Evolutionary conservation across 768 basidiomycete species (phyloP).

Genomic region (Paxillus ammoniavirescens): DNA sequence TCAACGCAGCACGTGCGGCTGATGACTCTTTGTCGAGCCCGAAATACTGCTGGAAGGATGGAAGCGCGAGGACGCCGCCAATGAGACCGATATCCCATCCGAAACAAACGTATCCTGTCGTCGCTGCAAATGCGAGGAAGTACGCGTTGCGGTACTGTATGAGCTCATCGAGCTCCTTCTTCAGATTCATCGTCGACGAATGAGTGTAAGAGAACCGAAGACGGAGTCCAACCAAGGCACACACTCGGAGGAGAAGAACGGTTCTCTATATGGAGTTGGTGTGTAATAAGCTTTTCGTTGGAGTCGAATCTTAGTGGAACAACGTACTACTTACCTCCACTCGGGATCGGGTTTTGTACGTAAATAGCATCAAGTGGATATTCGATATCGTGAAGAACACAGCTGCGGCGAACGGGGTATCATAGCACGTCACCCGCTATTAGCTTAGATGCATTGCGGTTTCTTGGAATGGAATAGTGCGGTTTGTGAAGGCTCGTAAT

Average conservation of each 20-base stretch:
- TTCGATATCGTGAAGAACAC: neutral
- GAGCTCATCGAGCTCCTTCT: conserved; percentile 18
- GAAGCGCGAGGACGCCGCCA: conserved; percentile 35
- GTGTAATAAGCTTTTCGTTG: neutral
- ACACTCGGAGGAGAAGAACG: neutral
- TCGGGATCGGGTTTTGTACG: neutral
- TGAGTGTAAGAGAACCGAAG: neutral
- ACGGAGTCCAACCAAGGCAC: neutral
- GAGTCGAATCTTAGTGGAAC: no score
- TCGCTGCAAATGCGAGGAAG: conserved; percentile 32
- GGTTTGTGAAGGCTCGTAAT: neutral
- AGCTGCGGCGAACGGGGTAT: neutral
- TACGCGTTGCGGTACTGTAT: conserved; percentile 34
- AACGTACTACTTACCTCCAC: no score
- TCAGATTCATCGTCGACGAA: conserved; percentile 18
- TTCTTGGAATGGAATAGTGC: conserved; percentile 1
- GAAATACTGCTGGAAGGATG: conserved; percentile 36
- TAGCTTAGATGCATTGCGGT: no score
- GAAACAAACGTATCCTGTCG: conserved; percentile 34
- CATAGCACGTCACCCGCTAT: no score
- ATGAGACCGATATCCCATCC: conserved; percentile 40
- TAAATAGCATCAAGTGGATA: neutral
- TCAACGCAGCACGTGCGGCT: conserved; percentile 26
- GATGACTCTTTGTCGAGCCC: conserved; percentile 27
- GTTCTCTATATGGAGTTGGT: neutral